These are phyloP conservation scores for Candida ipomoeae DNA, from an alignment of 805 yeast species.

Conservation along the genomic window DNA sequence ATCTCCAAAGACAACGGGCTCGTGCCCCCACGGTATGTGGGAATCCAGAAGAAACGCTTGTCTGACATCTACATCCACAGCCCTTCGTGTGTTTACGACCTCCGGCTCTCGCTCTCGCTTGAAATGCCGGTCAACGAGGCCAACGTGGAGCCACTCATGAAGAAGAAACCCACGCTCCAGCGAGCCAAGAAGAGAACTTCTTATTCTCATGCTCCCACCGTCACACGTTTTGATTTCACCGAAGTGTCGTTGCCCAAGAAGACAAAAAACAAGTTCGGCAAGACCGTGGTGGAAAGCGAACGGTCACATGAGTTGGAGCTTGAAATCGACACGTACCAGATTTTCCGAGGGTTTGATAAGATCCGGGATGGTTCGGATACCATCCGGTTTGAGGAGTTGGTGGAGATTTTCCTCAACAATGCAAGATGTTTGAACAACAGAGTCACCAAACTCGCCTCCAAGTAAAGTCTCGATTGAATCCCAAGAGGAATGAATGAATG, in stretches of 20 bases:
- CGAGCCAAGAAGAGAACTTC: constrained; percentile 72
- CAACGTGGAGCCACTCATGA: constrained; percentile 48
- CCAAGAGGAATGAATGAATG: no score
- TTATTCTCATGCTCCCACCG: constrained; percentile 69
- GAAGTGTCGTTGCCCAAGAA: constrained; percentile 42
- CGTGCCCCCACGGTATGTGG: constrained; percentile 64
- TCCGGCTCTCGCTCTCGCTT: constrained; percentile 67
- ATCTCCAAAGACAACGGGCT: constrained; percentile 58
- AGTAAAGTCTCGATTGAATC: not conserved
- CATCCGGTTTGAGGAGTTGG: constrained; percentile 54
- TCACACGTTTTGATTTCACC: constrained; percentile 70
- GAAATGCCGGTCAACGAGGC: constrained; percentile 70
- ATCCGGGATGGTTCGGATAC: constrained; percentile 42
- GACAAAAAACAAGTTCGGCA: constrained; percentile 36
- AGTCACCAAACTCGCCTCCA: constrained; percentile 36
- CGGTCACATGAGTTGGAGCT: constrained; percentile 37
- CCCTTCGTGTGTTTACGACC: constrained; percentile 75
- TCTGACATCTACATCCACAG: constrained; percentile 66
- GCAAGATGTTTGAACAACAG: constrained; percentile 48
- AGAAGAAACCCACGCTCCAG: constrained; percentile 50
- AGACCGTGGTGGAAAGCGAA: constrained; percentile 34
- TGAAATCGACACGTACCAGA: constrained; percentile 37
- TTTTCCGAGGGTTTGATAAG: constrained; percentile 40
- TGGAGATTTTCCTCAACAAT: constrained; percentile 56
- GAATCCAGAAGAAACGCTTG: constrained; percentile 70